A percentile compares a stretch with the other conserved stretches of the same genome.
phyloP scores from a whole-genome alignment of 2,329 filamentous ascomycete species.

The Clonostachys rhizophaga region DNA sequence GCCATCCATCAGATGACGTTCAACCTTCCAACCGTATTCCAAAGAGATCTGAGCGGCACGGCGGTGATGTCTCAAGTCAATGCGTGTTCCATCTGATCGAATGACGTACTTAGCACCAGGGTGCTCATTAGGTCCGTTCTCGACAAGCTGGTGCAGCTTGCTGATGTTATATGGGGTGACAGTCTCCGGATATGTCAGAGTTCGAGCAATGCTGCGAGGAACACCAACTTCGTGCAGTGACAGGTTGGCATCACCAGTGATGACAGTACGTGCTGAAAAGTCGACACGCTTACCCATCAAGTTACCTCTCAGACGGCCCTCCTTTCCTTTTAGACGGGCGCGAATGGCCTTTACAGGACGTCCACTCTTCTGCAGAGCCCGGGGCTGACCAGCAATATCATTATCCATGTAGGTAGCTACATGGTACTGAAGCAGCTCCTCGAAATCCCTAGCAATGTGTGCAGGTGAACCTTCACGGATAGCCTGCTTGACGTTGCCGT shows the following conservation, averaged over 20 bases:
- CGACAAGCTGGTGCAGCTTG: conserved; percentile 82
- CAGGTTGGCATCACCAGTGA: conserved; percentile 96
- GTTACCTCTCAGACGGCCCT: conserved; percentile 95
- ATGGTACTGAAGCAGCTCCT: conserved; percentile 90
- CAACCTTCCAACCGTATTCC: conserved; percentile 97
- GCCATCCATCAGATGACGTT: conserved; percentile 91
- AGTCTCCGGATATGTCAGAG: conserved; percentile 92
- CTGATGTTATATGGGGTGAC: conserved; percentile 98
- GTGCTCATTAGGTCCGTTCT: conserved; percentile 91
- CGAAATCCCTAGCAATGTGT: conserved; percentile 88
- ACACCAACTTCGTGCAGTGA: conserved; percentile 97
- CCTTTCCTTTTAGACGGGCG: conserved; percentile 96
- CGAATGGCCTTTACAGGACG: conserved; percentile 95
- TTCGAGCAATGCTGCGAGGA: conserved; percentile 86
- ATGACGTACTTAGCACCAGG: conserved; percentile 97
- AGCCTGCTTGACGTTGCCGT: conserved; percentile 88
- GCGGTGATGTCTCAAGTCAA: conserved; percentile 91
- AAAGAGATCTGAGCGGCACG: conserved; percentile 80
- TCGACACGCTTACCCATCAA: conserved; percentile 99
- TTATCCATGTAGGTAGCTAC: conserved; percentile 99
- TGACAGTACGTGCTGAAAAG: conserved; percentile 98
- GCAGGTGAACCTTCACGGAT: conserved; percentile 87
- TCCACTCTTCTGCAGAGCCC: conserved; percentile 94
- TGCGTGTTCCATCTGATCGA: conserved; percentile 85
- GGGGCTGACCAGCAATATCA: conserved; percentile 92